Conservation (phyloP, 2,329 filamentous ascomycete species). For the Phyllosticta citribraziliensis region DNA sequence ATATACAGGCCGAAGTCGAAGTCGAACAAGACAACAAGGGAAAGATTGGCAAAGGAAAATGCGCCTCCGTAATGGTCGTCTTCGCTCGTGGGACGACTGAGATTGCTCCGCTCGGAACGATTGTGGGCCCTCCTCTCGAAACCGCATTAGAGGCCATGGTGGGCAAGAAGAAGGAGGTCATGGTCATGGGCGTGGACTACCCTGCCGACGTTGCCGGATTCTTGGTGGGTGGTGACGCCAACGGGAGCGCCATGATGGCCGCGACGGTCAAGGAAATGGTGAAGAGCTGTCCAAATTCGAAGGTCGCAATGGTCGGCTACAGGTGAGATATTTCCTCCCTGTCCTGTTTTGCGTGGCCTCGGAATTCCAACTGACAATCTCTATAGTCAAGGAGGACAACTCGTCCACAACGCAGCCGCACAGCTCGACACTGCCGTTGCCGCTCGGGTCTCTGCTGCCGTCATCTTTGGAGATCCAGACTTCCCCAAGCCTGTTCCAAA, state of each 20-base stretch:
- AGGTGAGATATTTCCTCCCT: conserved; percentile 21
- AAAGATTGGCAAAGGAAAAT: not conserved
- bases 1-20: not conserved
- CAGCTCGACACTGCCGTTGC: not conserved
- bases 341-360: not conserved
- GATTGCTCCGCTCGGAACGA: conserved; percentile 40
- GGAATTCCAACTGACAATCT: not conserved
- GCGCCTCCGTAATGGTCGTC: conserved; percentile 38
- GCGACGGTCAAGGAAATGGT: conserved; percentile 30
- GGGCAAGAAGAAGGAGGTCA: conserved; percentile 34
- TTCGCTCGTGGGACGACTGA: conserved; percentile 49
- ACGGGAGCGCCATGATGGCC: conserved; percentile 38
- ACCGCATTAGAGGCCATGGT: conserved; percentile 33
- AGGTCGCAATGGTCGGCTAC: conserved; percentile 40
- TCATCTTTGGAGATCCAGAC: conserved; percentile 25
- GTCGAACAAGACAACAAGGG: not conserved
- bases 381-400: conserved; percentile 28
- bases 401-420: conserved; percentile 35
- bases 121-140: conserved; percentile 44
- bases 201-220: conserved; percentile 37
- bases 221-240: conserved; percentile 35
- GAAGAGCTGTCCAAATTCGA: conserved; percentile 36
- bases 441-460: not conserved
- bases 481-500: conserved; percentile 25
- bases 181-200: conserved; percentile 48